A percentile compares a stretch with the other conserved stretches of the same genome.
phyloP scores from a whole-genome alignment of 23 red algal species.

The Agarophyton chilense region DNA sequence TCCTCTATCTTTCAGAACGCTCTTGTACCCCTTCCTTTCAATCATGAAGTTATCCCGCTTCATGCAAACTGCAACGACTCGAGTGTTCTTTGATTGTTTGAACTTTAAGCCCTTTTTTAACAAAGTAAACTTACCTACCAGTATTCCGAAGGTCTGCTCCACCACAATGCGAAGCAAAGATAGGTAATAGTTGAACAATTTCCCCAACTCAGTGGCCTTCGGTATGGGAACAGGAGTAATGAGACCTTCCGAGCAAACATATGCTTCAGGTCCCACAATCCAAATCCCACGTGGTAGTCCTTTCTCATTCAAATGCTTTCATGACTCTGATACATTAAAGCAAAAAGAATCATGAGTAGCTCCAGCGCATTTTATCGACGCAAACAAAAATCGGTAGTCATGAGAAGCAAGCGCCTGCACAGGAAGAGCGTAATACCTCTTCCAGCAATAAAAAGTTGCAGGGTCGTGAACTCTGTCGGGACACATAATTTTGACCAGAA shows the following conservation, averaged over 20 bases:
- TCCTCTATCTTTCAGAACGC: background rate
- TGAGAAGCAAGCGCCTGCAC: background rate
- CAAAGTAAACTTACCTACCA: background rate
- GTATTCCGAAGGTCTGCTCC: conserved; percentile 7
- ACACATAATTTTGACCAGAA: background rate
- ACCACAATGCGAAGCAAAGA: conserved; percentile 1
- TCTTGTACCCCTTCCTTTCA: background rate
- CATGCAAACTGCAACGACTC: background rate
- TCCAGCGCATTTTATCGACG: background rate
- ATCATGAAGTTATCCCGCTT: background rate
- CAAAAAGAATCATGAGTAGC: background rate
- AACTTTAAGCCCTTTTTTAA: background rate
- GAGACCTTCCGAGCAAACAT: conserved; percentile 8
- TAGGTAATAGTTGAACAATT: conserved; percentile 14
- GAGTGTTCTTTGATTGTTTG: background rate
- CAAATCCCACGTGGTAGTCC: background rate
- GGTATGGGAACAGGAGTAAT: background rate
- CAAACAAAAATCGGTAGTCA: background rate
- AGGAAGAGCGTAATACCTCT: background rate
- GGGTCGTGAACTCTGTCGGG: background rate
- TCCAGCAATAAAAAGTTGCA: background rate
- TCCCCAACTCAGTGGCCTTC: background rate
- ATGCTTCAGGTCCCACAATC: conserved; percentile 27
- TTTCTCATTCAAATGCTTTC: background rate
- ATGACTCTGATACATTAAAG: background rate